Conservation (phyloP, 129 eudicot genomes). For the Centrapalus pauciflorus region DNA sequence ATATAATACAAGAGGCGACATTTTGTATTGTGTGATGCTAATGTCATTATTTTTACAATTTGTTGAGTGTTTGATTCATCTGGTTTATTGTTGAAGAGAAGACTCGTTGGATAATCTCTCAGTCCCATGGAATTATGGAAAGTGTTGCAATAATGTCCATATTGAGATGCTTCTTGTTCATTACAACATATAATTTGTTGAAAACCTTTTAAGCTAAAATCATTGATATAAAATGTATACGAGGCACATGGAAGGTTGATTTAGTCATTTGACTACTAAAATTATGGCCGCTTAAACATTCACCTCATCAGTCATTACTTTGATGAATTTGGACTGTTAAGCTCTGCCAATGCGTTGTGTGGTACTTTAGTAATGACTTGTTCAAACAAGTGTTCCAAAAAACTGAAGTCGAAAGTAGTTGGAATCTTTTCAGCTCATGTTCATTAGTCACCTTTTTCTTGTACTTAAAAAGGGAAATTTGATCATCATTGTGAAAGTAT, state of each 20-base stretch:
- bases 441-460: neutral
- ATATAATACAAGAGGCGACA: neutral
- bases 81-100: neutral
- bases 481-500: neutral
- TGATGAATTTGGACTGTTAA: neutral
- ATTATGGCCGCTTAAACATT: too few species aligned
- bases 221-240: neutral
- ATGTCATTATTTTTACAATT: neutral
- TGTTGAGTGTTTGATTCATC: neutral
- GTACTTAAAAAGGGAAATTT: neutral
- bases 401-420: neutral
- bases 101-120: neutral
- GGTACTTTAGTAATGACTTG: constrained; percentile 2
- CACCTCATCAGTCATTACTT: neutral
- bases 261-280: too few species aligned
- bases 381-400: neutral
- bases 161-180: neutral
- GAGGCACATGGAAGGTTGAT: too few species aligned
- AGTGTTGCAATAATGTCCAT: neutral
- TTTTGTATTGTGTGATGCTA: constrained; percentile 6
- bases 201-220: neutral
- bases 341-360: neutral
- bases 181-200: neutral
- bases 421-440: neutral
- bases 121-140: neutral